Evolutionary conservation across 371 early-diverging fungal species (phyloP).

Genomic region (Phascolomyces articulosus): DNA sequence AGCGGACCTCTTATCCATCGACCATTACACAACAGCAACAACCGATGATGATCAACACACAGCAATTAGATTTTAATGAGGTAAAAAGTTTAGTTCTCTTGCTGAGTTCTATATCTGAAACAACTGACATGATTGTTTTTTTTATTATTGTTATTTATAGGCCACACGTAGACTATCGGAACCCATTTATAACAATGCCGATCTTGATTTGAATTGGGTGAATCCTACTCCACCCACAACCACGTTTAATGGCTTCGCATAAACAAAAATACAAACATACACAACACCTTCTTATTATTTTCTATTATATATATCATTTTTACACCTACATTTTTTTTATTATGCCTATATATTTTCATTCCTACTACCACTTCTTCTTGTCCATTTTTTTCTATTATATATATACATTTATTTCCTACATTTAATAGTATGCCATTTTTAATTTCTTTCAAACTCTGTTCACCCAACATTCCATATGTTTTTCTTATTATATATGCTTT

Average conservation of each 20-base stretch:
- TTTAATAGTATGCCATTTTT: too few species aligned
- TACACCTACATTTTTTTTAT: too few species aligned
- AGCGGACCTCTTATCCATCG: conserved; percentile 7
- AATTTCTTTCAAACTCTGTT: too few species aligned
- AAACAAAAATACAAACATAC: too few species aligned
- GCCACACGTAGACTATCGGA: conserved; percentile 9
- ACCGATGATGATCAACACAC: background rate
- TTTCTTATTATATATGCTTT: background rate
- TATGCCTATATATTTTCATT: too few species aligned
- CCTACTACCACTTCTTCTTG: too few species aligned
- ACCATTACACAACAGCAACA: background rate
- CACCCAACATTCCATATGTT: background rate
- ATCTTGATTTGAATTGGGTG: background rate
- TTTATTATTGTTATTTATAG: background rate
- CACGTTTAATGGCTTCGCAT: background rate
- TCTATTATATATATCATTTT: background rate
- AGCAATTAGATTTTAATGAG: conserved; percentile 7
- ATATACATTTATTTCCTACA: too few species aligned
- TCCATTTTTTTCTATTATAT: too few species aligned
- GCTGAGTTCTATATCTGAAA: background rate
- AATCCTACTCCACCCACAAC: background rate
- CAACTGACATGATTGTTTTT: background rate
- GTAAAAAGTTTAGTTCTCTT: background rate
- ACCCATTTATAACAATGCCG: conserved; percentile 7
- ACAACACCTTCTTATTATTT: background rate